Evolutionary conservation across 768 basidiomycete genomes (phyloP), one percentile per base, ranked within the genome.

Genomic region (Trichaptum fuscoviolaceum): DNA sequence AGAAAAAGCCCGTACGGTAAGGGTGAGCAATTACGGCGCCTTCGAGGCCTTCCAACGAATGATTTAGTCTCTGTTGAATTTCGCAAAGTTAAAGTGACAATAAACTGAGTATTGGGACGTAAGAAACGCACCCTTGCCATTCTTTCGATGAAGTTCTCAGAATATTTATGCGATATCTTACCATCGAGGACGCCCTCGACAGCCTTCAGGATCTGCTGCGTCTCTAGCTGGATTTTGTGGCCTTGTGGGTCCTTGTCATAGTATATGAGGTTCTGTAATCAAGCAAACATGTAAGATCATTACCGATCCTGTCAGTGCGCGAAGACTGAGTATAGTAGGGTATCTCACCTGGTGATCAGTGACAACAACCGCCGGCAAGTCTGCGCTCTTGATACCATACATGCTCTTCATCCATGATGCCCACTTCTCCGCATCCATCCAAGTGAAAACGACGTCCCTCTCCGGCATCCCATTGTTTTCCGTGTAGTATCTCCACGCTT

Each of bases 361-460:
- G 66, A 97, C 84, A n/a, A 96, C 82, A 25, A 93, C 81, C 12
- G 70, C 70, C 7, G 77, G 75, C 25, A 73, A 74, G 0, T 67
- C 64, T 8, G 62, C 69, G 9, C 69, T 66, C 69, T 76, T 79
- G 70, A 95, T 79, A 30, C 89, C 89, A 77, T 98, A 99, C 87
- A 94, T 94, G 70, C 87, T 88, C 81, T 92, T 94, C 78, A 96
- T 79, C 95, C 95, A 98, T 63, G 84, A 87, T 26, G 77, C 82
- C 95, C 96, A 98, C 75, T 82, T 84, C 26, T 86, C 87, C 1
- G 81, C 85, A 72, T 99, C 93, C 86, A 97, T 95, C 89, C 90
- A 95, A 9, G 89, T 83, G 76, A 95, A 97, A 62, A 95, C 85
- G 0, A 96, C 89, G 58, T 87, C 83, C 36, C 83, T 77, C 57